These are phyloP conservation scores for Polytrichum commune DNA, from an alignment of 225 moss, liverwort and hornwort genomes.

Conservation along the genomic window DNA sequence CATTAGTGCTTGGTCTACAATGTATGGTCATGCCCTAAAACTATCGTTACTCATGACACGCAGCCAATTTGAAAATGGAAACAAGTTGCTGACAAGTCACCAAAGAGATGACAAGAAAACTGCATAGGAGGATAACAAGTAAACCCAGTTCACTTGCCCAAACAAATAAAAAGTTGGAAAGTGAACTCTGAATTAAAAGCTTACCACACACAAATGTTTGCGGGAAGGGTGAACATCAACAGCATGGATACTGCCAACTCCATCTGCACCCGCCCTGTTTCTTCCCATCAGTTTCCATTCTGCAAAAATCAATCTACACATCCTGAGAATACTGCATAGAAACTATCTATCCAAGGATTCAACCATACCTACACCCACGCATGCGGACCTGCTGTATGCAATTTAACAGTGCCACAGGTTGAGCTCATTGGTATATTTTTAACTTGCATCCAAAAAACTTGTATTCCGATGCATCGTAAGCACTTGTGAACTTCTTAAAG, in stretches of 20 bases:
- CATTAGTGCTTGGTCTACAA: too few species aligned
- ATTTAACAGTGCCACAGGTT: too few species aligned
- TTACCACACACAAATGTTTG: conserved; percentile 92
- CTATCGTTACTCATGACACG: not conserved
- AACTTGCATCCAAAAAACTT: too few species aligned
- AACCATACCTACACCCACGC: not conserved
- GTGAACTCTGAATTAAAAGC: not conserved
- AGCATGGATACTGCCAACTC: conserved; percentile 68
- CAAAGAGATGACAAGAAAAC: not conserved
- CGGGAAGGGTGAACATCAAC: conserved; percentile 95
- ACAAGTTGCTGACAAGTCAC: not conserved
- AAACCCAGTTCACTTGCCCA: too few species aligned
- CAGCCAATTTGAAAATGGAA: too few species aligned
- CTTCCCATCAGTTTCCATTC: conserved; percentile 33
- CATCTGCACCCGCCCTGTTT: conserved; percentile 70
- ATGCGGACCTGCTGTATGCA: too few species aligned
- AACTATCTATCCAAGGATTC: not conserved
- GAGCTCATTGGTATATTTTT: too few species aligned
- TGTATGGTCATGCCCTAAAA: too few species aligned
- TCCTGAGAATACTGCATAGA: conserved; percentile 9
- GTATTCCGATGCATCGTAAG: too few species aligned
- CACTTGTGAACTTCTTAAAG: too few species aligned
- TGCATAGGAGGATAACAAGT: not conserved
- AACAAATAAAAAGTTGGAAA: too few species aligned
- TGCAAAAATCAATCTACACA: conserved; percentile 19